Conservation (phyloP, 2,329 filamentous ascomycete species). For the Waltergamsia citrina region DNA sequence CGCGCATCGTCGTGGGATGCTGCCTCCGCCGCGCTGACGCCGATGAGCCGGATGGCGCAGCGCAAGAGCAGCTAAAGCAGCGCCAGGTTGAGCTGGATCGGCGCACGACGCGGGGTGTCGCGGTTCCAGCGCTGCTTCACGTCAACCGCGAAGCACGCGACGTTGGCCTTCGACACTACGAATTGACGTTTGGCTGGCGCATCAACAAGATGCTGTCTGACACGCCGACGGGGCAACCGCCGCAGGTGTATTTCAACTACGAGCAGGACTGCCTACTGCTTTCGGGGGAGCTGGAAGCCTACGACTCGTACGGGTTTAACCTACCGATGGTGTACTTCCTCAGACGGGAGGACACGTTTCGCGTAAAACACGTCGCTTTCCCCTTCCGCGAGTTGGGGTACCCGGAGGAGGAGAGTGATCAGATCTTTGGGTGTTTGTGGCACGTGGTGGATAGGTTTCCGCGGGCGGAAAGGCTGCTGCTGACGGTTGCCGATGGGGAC, state of each 20-base stretch:
- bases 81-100: conserved; percentile 16
- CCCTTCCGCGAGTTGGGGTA: conserved; percentile 33
- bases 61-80: conserved; percentile 9
- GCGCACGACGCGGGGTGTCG: conserved; percentile 13
- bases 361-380: conserved; percentile 33
- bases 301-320: conserved; percentile 34
- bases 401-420: conserved; percentile 29
- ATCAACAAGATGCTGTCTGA: conserved; percentile 28
- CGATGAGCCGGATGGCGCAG: background rate
- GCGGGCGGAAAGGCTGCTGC: conserved; percentile 21
- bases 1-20: conserved; percentile 32
- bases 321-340: conserved; percentile 39
- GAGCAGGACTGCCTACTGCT: conserved; percentile 34
- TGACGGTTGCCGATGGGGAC: conserved; percentile 30
- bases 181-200: conserved; percentile 35
- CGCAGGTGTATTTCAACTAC: conserved; percentile 39
- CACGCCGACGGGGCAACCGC: conserved; percentile 21
- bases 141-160: conserved; percentile 31
- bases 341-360: conserved; percentile 26
- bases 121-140: conserved; percentile 31
- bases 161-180: conserved; percentile 32
- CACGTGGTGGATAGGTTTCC: conserved; percentile 37
- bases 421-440: conserved; percentile 37
- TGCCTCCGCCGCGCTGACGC: conserved; percentile 24
- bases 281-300: conserved; percentile 36